A percentile compares a stretch with the other conserved stretches of the same genome.
phyloP scores from a whole-genome alignment of 768 basidiomycete genomes.

The Suillus ampliporus region DNA sequence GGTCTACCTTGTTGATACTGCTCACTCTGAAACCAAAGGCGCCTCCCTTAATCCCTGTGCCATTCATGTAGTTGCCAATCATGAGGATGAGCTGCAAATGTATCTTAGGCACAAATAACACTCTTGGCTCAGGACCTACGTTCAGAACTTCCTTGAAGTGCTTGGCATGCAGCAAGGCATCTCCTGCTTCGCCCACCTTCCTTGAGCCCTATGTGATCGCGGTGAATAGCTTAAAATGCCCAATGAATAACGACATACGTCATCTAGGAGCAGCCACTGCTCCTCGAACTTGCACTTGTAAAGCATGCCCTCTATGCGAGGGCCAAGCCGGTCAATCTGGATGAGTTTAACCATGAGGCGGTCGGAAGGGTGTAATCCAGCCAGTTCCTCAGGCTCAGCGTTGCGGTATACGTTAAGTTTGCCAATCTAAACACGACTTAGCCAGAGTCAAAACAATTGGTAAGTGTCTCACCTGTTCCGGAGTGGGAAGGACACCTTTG shows the following conservation, averaged over 20 bases:
- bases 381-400: conserved; percentile 85
- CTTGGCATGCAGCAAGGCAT: conserved; percentile 79
- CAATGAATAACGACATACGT: conserved; percentile 51
- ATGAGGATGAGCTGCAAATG: conserved; percentile 78
- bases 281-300: conserved; percentile 91
- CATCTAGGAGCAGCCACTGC: conserved; percentile 79
- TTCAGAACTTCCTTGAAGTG: conserved; percentile 90
- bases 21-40: conserved; percentile 97
- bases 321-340: conserved; percentile 86
- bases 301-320: conserved; percentile 95
- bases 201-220: conserved; percentile 64
- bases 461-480: conserved; percentile 71
- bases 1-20: conserved; percentile 90
- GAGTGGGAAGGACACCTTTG: conserved; percentile 85
- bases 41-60: conserved; percentile 93
- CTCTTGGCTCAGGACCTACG: conserved; percentile 47
- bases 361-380: conserved; percentile 90
- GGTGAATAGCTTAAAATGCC: neutral
- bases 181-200: conserved; percentile 82
- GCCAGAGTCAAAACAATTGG: neutral
- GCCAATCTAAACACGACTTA: conserved; percentile 60
- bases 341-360: conserved; percentile 97
- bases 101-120: conserved; percentile 8
- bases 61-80: conserved; percentile 98
- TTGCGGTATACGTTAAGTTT: conserved; percentile 91